A percentile compares a stretch with the other conserved stretches of the same genome.
phyloP scores from a whole-genome alignment of 2,329 filamentous ascomycete genomes.

The Verticillium tricorpus region DNA sequence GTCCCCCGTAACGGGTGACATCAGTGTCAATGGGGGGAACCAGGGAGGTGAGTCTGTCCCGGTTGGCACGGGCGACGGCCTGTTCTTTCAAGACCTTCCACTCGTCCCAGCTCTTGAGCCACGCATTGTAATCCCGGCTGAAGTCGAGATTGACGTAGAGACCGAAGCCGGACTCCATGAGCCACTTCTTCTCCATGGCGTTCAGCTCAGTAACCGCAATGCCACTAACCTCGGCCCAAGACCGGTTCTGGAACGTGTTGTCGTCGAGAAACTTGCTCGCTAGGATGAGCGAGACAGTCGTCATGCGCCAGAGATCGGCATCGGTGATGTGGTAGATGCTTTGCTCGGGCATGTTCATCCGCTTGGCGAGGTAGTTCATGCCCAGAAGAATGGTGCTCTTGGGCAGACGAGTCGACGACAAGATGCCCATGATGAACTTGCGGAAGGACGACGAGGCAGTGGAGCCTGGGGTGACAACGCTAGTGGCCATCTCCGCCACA shows the following conservation, averaged over 20 bases:
- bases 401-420: slow-evolving; percentile 84
- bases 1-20: slow-evolving; percentile 24
- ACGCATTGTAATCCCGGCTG: slow-evolving; percentile 65
- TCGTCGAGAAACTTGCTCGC: slow-evolving; percentile 96
- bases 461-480: slow-evolving; percentile 47
- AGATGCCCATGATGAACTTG: slow-evolving; percentile 87
- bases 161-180: slow-evolving; percentile 75
- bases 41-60: slow-evolving; percentile 45
- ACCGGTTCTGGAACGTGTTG: slow-evolving; percentile 96
- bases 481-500: slow-evolving; percentile 79
- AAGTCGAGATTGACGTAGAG: slow-evolving; percentile 82
- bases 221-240: slow-evolving; percentile 92
- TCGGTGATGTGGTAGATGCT: slow-evolving; percentile 52
- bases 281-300: slow-evolving; percentile 78
- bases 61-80: slow-evolving; percentile 27
- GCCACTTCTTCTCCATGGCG: slow-evolving; percentile 81
- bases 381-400: slow-evolving; percentile 88
- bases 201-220: slow-evolving; percentile 83
- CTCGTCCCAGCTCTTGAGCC: slow-evolving; percentile 56
- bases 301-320: slow-evolving; percentile 79
- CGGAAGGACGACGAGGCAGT: slow-evolving; percentile 61
- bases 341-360: slow-evolving; percentile 69
- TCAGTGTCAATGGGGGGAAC: slow-evolving; percentile 29
- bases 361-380: slow-evolving; percentile 81
- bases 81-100: slow-evolving; percentile 52